Evolutionary conservation across 2,329 filamentous ascomycete species (phyloP).

Genomic region (Fusarium camptoceras): DNA sequence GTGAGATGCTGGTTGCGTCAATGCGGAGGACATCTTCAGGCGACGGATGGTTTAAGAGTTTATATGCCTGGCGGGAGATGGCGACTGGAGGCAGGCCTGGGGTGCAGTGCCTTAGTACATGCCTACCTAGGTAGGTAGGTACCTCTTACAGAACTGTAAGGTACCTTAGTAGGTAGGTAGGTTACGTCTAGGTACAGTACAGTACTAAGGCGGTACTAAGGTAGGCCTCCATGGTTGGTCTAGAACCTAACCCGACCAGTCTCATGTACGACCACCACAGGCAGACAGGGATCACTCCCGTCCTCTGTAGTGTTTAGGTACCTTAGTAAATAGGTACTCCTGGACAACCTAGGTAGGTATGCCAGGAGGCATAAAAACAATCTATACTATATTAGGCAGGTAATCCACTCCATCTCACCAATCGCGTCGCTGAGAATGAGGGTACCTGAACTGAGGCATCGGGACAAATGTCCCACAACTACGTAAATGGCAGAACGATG

Average conservation of each 20-base stretch:
- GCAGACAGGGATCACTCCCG: slow-evolving; percentile 27
- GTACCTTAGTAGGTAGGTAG: not conserved
- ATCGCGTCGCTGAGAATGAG: slow-evolving; percentile 27
- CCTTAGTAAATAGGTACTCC: too few relatives aligned
- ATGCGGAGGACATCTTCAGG: slow-evolving; percentile 23
- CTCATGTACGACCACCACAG: not conserved
- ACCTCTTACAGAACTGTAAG: too few relatives aligned
- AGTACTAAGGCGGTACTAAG: too few relatives aligned
- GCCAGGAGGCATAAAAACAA: slow-evolving; percentile 7
- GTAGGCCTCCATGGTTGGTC: slow-evolving; percentile 20
- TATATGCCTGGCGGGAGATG: slow-evolving; percentile 28
- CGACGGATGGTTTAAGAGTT: slow-evolving; percentile 25
- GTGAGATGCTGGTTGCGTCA: slow-evolving; percentile 23
- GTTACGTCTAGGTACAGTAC: not conserved
- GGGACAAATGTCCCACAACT: slow-evolving; percentile 20
- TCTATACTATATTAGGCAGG: slow-evolving; percentile 29
- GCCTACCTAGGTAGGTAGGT: too few relatives aligned
- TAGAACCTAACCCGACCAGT: slow-evolving; percentile 11
- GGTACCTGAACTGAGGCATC: slow-evolving; percentile 14
- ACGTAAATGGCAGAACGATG: slow-evolving; percentile 22
- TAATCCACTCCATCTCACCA: slow-evolving; percentile 13
- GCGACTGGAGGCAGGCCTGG: not conserved
- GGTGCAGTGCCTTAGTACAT: not conserved
- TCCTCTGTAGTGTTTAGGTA: too few relatives aligned
- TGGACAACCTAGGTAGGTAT: too few relatives aligned